Evolutionary conservation across 371 early-diverging fungal genomes (phyloP).

Genomic region (Mortierella sp.): DNA sequence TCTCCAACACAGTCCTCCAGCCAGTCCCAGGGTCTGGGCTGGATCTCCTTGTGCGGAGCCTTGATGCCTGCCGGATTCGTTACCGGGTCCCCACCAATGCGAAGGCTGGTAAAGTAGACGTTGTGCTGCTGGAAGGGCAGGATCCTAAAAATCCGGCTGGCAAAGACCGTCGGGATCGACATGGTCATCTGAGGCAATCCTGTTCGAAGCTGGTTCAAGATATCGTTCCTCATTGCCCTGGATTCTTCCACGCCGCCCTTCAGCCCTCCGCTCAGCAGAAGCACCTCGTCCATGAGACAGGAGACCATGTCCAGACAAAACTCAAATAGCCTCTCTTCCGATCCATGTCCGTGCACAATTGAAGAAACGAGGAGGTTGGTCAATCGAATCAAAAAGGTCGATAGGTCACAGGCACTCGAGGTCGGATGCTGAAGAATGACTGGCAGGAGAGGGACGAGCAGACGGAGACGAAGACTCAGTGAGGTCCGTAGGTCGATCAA

Average conservation of each 20-base stretch:
- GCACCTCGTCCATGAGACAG: conserved; percentile 64
- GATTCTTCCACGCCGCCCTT: conserved; percentile 27
- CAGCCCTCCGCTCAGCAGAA: conserved; percentile 30
- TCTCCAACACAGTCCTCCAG: conserved; percentile 68
- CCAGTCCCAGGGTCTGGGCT: conserved; percentile 76
- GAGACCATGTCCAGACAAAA: conserved; percentile 73
- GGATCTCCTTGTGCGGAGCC: conserved; percentile 59
- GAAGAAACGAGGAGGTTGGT: conserved; percentile 62
- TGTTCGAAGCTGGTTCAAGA: conserved; percentile 46
- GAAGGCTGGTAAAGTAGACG: conserved; percentile 67
- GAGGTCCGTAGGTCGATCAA: conserved; percentile 46
- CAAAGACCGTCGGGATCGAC: conserved; percentile 67
- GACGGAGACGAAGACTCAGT: conserved; percentile 62
- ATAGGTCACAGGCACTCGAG: conserved; percentile 62
- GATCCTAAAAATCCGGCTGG: conserved; percentile 69
- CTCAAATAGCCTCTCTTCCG: conserved; percentile 73
- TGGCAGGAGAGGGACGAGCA: conserved; percentile 67
- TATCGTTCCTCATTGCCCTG: conserved; percentile 43
- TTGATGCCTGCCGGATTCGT: conserved; percentile 30
- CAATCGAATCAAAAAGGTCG: conserved; percentile 47
- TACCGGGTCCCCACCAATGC: conserved; percentile 36
- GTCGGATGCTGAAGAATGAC: conserved; percentile 71
- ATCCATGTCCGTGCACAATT: conserved; percentile 71
- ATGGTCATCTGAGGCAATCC: conserved; percentile 55
- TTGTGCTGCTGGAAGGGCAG: conserved; percentile 72